These are phyloP conservation scores for Chaetomium tenue DNA, from an alignment of 495 filamentous ascomycete species.

Conservation along the genomic window DNA sequence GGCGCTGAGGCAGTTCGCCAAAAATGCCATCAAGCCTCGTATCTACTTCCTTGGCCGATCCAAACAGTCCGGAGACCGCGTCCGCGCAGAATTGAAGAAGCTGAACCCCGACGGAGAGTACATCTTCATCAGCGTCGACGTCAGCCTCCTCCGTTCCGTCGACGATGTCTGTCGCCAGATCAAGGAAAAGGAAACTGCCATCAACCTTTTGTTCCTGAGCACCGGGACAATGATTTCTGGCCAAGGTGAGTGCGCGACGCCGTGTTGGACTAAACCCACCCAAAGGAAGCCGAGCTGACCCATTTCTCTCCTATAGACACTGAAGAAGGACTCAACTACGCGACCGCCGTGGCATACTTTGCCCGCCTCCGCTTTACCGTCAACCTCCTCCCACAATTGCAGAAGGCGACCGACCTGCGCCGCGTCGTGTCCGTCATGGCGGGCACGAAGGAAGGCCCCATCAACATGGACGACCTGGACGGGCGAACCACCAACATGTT, in stretches of 20 bases:
- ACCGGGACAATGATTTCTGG: slow-evolving; percentile 43
- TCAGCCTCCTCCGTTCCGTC: slow-evolving; percentile 58
- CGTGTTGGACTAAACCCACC: not conserved
- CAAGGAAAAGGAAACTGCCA: slow-evolving; percentile 46
- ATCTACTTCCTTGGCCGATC: slow-evolving; percentile 50
- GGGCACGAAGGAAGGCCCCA: slow-evolving; percentile 53
- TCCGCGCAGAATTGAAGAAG: slow-evolving; percentile 44
- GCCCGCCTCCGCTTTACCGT: slow-evolving; percentile 60
- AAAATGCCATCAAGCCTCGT: slow-evolving; percentile 41
- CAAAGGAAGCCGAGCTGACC: not conserved
- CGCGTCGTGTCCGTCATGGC: slow-evolving; percentile 59
- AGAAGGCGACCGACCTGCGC: slow-evolving; percentile 43
- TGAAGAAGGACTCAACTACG: slow-evolving; percentile 55
- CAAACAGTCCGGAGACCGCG: slow-evolving; percentile 42
- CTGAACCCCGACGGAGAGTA: slow-evolving; percentile 55
- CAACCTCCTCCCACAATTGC: slow-evolving; percentile 62
- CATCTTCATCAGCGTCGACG: slow-evolving; percentile 55
- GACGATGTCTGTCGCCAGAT: slow-evolving; percentile 60
- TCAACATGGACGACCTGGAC: slow-evolving; percentile 51
- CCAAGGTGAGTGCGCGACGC: slow-evolving; percentile 10
- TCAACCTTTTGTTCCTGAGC: slow-evolving; percentile 64
- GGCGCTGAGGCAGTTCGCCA: slow-evolving; percentile 56
- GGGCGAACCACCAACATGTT: slow-evolving; percentile 3
- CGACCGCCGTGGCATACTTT: slow-evolving; percentile 59
- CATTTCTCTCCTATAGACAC: slow-evolving; percentile 45